phyloP scores from a whole-genome alignment of 2,329 filamentous ascomycete genomes.

The Purpureocillium takamizusanense region DNA sequence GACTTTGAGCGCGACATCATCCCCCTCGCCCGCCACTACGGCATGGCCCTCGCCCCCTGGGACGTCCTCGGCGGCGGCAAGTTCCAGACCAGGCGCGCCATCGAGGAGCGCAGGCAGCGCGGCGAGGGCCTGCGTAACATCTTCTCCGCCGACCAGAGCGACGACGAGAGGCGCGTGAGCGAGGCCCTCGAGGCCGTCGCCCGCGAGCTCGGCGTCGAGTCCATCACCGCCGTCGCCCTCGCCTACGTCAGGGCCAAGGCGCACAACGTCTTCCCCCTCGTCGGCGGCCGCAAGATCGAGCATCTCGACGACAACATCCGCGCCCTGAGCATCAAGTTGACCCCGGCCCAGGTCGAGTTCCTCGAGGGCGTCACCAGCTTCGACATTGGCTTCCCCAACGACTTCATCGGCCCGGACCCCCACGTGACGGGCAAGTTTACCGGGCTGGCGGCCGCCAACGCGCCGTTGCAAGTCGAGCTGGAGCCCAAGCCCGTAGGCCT shows the following conservation, averaged over 20 bases:
- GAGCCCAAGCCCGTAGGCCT: too few species aligned
- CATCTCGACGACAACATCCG: conserved; percentile 64
- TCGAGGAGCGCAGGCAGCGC: too few species aligned
- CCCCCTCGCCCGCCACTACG: conserved; percentile 31
- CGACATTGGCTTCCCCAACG: conserved; percentile 56
- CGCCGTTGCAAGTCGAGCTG: too few species aligned
- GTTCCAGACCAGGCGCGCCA: conserved; percentile 27
- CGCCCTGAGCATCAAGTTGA: conserved; percentile 52
- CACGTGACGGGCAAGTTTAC: too few species aligned
- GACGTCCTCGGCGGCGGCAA: conserved; percentile 44
- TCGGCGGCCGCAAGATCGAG: conserved; percentile 60
- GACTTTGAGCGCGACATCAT: conserved; percentile 35
- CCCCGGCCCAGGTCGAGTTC: conserved; percentile 51
- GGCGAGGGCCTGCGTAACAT: too few species aligned
- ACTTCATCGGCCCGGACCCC: too few species aligned
- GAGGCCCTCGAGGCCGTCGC: conserved; percentile 40
- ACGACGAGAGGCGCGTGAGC: conserved; percentile 43
- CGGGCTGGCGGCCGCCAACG: too few species aligned
- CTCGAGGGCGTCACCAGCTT: conserved; percentile 56
- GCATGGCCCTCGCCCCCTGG: conserved; percentile 50
- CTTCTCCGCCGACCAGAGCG: conserved; percentile 6
- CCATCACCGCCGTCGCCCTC: conserved; percentile 46
- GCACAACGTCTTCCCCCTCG: conserved; percentile 63
- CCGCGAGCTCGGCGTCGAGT: conserved; percentile 25
- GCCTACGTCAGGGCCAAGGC: conserved; percentile 68